A percentile compares a stretch with the other conserved stretches of the same genome.
Evolutionary conservation across 306 rosid genomes (phyloP).

Genomic region (Begonia fuchsioides): DNA sequence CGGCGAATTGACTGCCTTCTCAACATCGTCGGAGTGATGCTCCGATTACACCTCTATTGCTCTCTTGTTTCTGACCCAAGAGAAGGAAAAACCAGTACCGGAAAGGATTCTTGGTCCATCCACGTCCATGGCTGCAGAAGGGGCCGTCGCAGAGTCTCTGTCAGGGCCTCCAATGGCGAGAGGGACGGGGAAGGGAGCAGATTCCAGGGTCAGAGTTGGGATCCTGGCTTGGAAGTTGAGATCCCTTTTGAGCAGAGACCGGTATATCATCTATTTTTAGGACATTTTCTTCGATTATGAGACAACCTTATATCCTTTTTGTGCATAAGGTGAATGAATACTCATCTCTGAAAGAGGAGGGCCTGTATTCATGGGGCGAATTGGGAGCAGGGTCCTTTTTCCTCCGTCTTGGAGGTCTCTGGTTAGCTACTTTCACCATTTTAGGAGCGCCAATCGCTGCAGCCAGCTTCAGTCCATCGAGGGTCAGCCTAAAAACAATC

Average conservation of each 20-base stretch:
- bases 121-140: conserved; percentile 22
- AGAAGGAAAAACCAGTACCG: conserved; percentile 27
- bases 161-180: conserved; percentile 60
- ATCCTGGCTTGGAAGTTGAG: conserved; percentile 74
- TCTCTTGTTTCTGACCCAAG: conserved; percentile 29
- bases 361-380: conserved; percentile 85
- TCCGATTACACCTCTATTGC: conserved; percentile 50
- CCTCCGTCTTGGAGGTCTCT: conserved; percentile 91
- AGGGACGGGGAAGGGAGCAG: conserved; percentile 56
- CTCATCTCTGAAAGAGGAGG: conserved; percentile 62
- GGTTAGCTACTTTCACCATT: conserved; percentile 59
- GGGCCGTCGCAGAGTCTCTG: conserved; percentile 18
- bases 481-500: conserved; percentile 32
- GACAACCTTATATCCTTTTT: conserved; percentile 2
- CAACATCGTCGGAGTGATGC: conserved; percentile 25
- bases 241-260: conserved; percentile 95
- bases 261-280: conserved; percentile 24
- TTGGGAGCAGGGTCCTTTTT: conserved; percentile 73
- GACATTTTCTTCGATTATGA: neutral
- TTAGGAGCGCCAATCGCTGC: conserved; percentile 83
- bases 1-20: no score
- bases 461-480: conserved; percentile 91
- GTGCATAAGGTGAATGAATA: conserved; percentile 81
- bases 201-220: conserved; percentile 70
- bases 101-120: conserved; percentile 35